These are phyloP conservation scores for Talaromyces verruculosus DNA, from an alignment of 2,329 filamentous ascomycete species.

Conservation along the genomic window DNA sequence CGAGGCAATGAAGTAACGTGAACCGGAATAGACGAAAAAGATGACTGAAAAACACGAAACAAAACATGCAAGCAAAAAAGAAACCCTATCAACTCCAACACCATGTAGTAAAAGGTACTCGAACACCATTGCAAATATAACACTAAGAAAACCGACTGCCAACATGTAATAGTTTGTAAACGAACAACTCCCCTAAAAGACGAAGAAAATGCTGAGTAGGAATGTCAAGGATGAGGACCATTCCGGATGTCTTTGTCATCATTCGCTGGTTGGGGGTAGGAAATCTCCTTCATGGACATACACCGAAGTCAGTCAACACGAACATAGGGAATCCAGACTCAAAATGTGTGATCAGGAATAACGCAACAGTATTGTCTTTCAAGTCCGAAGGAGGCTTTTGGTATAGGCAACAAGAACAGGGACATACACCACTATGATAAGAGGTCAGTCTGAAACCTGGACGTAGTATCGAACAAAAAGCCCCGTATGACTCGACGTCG, in stretches of 20 bases:
- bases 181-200: background rate
- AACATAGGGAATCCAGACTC: conserved; percentile 8
- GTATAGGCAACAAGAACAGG: conserved; percentile 14
- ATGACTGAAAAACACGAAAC: background rate
- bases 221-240: background rate
- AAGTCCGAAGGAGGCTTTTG: background rate
- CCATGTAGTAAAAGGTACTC: background rate
- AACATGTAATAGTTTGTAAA: background rate
- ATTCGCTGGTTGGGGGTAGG: background rate
- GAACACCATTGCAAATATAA: conserved; percentile 1
- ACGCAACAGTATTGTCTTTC: background rate
- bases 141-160: background rate
- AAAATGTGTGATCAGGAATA: background rate
- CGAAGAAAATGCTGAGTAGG: background rate
- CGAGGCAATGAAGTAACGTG: background rate
- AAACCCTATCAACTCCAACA: background rate
- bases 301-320: conserved; percentile 20
- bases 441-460: conserved; percentile 25
- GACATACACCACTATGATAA: conserved; percentile 25
- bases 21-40: background rate
- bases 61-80: background rate
- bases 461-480: conserved; percentile 2
- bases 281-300: conserved; percentile 8
- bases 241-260: background rate
- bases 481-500: conserved; percentile 17